Percentiles rank a stretch among this genome's conserved stretches.
phyloP scores from a whole-genome alignment of 2,329 filamentous ascomycete species.

The Ceratocystis alfenasii region DNA sequence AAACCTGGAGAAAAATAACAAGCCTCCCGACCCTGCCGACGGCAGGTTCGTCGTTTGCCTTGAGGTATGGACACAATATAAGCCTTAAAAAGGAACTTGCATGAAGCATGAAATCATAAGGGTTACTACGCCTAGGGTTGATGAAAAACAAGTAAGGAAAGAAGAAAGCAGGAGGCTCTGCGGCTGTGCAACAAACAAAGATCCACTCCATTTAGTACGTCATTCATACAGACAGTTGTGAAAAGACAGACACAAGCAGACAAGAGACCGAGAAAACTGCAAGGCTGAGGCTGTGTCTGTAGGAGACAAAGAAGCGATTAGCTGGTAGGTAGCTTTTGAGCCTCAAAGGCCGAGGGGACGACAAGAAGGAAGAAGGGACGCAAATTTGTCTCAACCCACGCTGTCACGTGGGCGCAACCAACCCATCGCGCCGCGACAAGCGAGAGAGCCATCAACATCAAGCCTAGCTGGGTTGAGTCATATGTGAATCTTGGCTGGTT shows the following conservation, averaged over 20 bases:
- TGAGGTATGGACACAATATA: no score
- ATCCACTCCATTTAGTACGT: neutral
- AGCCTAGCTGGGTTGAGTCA: no score
- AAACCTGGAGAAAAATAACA: neutral
- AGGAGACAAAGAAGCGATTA: neutral
- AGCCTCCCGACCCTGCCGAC: neutral
- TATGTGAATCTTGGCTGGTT: neutral
- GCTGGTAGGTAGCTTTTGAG: neutral
- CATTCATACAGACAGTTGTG: neutral
- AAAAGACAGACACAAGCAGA: neutral
- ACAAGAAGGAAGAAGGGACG: neutral
- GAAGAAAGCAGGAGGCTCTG: neutral
- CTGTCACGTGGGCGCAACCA: neutral
- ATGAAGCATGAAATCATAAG: neutral
- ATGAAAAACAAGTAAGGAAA: neutral
- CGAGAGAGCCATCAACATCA: neutral
- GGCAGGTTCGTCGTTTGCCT: no score
- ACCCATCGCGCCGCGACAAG: neutral
- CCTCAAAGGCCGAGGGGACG: neutral
- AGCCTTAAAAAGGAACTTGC: no score
- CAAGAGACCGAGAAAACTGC: neutral
- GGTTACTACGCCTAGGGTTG: neutral
- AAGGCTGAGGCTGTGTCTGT: neutral
- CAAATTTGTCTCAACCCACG: neutral
- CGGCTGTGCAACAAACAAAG: conserved; percentile 6